These are phyloP conservation scores for Phylloporus scabripes DNA, from an alignment of 768 basidiomycete species.

Conservation along the genomic window DNA sequence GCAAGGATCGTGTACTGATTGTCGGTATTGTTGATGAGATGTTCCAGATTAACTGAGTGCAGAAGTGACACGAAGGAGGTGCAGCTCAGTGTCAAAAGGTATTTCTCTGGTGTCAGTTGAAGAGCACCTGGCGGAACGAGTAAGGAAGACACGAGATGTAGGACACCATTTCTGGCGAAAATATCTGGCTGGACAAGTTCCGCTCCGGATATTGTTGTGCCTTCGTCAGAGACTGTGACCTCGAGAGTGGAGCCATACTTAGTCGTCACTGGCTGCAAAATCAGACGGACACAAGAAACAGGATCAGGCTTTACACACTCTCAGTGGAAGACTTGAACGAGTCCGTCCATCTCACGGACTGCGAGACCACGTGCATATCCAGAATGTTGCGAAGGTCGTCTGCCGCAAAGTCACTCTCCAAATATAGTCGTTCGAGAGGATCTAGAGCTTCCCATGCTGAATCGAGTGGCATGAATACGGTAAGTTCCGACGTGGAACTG, in stretches of 20 bases:
- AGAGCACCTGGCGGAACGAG: constrained; percentile 74
- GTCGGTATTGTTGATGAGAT: constrained; percentile 65
- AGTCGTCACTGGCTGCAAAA: constrained; percentile 53
- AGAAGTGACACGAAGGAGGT: constrained; percentile 85
- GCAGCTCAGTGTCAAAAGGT: constrained; percentile 87
- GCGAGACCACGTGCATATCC: constrained; percentile 66
- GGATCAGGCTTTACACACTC: constrained; percentile 38
- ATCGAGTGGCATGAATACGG: constrained; percentile 85
- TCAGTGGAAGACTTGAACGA: constrained; percentile 48
- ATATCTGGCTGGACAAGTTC: constrained; percentile 72
- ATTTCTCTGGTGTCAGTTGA: constrained; percentile 88
- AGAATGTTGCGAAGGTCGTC: constrained; percentile 76
- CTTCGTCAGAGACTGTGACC: constrained; percentile 48
- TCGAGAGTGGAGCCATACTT: constrained; percentile 63
- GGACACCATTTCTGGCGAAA: constrained; percentile 90
- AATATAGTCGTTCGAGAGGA: constrained; percentile 74
- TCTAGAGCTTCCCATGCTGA: constrained; percentile 78
- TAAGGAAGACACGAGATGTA: constrained; percentile 83
- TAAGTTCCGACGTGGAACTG: constrained; percentile 65
- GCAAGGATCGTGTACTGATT: constrained; percentile 85
- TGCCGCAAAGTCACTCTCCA: constrained; percentile 82
- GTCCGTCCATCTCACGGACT: constrained; percentile 63
- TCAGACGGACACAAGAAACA: constrained; percentile 8
- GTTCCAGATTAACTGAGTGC: constrained; percentile 71
- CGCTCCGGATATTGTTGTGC: constrained; percentile 52